Conservation (phyloP, 345 rosid species). For the Citrus glauca region DNA sequence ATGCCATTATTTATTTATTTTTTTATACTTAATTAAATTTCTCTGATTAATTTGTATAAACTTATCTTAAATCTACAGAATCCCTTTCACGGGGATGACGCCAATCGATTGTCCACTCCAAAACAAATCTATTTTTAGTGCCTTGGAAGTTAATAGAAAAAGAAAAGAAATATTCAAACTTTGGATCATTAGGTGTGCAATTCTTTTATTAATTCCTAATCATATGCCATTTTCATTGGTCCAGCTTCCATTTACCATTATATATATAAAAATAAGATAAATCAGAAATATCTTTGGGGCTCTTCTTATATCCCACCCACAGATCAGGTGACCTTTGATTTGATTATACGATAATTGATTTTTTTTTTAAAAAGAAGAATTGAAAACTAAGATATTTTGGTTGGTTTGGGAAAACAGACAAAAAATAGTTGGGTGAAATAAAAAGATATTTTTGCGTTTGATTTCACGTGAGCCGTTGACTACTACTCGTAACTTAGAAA, state of each 20-base stretch:
- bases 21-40: background rate
- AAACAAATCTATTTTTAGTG: background rate
- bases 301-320: background rate
- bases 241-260: background rate
- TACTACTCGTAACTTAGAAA: too few relatives aligned
- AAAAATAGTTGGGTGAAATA: background rate
- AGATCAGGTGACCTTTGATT: background rate
- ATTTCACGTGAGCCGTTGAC: background rate
- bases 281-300: background rate
- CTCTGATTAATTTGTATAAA: background rate
- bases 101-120: slow-evolving; percentile 9
- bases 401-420: background rate
- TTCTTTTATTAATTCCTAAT: background rate
- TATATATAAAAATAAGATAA: too few relatives aligned
- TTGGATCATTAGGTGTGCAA: background rate
- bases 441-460: too few relatives aligned
- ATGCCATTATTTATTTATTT: background rate
- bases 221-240: background rate
- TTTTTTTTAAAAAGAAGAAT: too few relatives aligned
- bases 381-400: too few relatives aligned
- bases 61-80: background rate
- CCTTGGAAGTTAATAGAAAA: slow-evolving; percentile 2
- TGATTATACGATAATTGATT: background rate
- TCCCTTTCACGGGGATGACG: background rate
- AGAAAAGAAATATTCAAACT: background rate